Evolutionary conservation across 2,329 filamentous ascomycete species (phyloP).

Genomic region (Aureobasidium vineae): DNA sequence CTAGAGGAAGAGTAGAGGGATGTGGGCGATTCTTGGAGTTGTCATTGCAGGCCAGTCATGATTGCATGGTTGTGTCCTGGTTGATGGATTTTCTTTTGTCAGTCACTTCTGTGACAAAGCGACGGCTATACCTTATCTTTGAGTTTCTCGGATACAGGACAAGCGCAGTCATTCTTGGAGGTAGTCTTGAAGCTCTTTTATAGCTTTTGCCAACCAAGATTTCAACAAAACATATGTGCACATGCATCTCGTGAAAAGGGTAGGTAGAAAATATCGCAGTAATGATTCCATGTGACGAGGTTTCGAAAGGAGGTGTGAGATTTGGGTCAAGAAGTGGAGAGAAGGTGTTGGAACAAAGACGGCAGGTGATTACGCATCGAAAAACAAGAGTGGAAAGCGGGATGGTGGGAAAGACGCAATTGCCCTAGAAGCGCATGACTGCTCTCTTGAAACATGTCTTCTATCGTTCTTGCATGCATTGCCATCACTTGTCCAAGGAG

Average conservation of each 20-base stretch:
- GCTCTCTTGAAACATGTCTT: not conserved
- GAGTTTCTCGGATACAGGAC: not conserved
- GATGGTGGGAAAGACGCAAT: constrained; percentile 15
- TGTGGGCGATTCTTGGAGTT: constrained; percentile 2
- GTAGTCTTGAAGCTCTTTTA: not conserved
- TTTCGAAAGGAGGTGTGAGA: constrained; percentile 1
- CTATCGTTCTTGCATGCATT: constrained; percentile 7
- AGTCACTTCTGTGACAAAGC: constrained; percentile 1
- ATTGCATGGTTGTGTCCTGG: not conserved
- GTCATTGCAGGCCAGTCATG: constrained; percentile 8
- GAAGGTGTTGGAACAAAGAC: constrained; percentile 11
- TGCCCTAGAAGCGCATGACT: not conserved
- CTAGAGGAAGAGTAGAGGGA: not conserved
- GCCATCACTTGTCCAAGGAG: not conserved
- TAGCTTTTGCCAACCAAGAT: constrained; percentile 9
- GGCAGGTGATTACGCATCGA: constrained; percentile 8
- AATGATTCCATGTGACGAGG: not conserved
- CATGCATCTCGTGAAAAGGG: not conserved
- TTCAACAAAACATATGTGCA: not conserved
- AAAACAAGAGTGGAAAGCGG: constrained; percentile 1
- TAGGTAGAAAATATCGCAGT: not conserved
- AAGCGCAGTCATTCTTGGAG: constrained; percentile 27
- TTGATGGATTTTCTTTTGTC: constrained; percentile 13
- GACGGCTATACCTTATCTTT: constrained; percentile 21
- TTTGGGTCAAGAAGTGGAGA: constrained; percentile 2